Evolutionary conservation across 805 yeast genomes (phyloP), one percentile per base, ranked within the genome.

Genomic region (Metschnikowia gelsemii): DNA sequence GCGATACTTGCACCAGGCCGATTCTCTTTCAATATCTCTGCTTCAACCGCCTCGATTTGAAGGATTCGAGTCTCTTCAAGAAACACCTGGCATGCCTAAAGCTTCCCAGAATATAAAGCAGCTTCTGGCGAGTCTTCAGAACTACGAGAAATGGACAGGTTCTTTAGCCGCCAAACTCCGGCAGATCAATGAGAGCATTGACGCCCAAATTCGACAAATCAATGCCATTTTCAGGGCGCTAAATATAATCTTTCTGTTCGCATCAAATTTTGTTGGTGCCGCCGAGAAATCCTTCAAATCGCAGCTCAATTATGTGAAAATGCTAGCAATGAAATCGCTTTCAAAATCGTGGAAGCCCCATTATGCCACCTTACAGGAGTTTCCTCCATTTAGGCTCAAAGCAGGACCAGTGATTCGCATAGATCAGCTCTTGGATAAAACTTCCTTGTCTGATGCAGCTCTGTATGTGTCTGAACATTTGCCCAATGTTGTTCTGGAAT

Each of bases 121-220:
- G 23, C 21, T 38, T 8, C 38, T 38, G 33, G 22, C 9, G n/a
- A 16, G 30, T 16, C 30, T 41, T 20, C 70, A 74, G 6, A 54
- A 70, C 0, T 73, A 75, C 48, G 60, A 71, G n/a, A 75, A 74
- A 0, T 79, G 83, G 83, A 58, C 76, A 13, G 63, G 70, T 18
- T 73, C 77, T 1, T 47, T 77, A 16, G 61, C 66, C 26, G 68
- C 71, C 1, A 76, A 74, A 45, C 52, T 72, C 35, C 19, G 59
- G 21, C 50, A 64, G 32, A 53, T 68, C 40, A 55, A 64, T 42
- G 64, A 61, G 29, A 47, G 51, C 16, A 50, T 61, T 14, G 52
- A 53, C 3, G 62, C 57, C 5, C 54, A 63, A 4, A 50, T 64
- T 5, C 47, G 49, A 2, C 72, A 72, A 34, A 62, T 75, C 18